Conservation (phyloP, 441 rosid species). For the Omphalea diandra region DNA sequence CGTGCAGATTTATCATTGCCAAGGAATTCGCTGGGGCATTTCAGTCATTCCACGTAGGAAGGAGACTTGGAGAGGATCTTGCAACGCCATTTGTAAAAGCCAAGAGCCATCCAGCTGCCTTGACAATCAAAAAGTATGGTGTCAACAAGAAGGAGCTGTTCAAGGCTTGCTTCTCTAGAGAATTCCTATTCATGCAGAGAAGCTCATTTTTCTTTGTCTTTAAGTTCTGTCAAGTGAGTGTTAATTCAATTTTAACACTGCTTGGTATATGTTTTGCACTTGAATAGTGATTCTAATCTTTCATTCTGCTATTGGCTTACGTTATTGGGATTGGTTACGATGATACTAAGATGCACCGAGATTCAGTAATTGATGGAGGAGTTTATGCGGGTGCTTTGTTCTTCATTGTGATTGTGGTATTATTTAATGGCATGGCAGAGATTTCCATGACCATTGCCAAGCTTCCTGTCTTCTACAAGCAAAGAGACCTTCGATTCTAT, state of each 20-base stretch:
- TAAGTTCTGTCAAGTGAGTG: slow-evolving; percentile 62
- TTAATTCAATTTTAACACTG: neutral
- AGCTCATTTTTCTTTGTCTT: slow-evolving; percentile 79
- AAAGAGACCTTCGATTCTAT: slow-evolving; percentile 68
- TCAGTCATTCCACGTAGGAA: slow-evolving; percentile 67
- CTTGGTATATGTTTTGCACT: neutral
- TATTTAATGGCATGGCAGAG: slow-evolving; percentile 83
- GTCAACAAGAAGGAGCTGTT: slow-evolving; percentile 52
- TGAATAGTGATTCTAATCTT: neutral
- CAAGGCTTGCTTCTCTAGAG: slow-evolving; percentile 69
- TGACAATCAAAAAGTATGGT: slow-evolving; percentile 64
- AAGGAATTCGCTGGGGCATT: slow-evolving; percentile 73
- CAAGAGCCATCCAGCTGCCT: slow-evolving; percentile 75
- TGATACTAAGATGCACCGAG: slow-evolving; percentile 64
- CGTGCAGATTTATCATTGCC: slow-evolving; percentile 58
- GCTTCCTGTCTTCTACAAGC: slow-evolving; percentile 87
- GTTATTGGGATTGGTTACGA: slow-evolving; percentile 38
- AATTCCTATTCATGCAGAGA: slow-evolving; percentile 78
- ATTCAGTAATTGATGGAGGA: slow-evolving; percentile 52
- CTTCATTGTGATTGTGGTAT: slow-evolving; percentile 44
- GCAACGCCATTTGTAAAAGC: slow-evolving; percentile 55
- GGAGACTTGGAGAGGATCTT: slow-evolving; percentile 52
- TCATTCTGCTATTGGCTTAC: slow-evolving; percentile 32
- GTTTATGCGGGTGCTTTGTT: slow-evolving; percentile 65
- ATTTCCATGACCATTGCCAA: slow-evolving; percentile 70